Base-by-base conservation (phyloP, 2,329 filamentous ascomycete species). In the Ascochyta koolunga region DNA sequence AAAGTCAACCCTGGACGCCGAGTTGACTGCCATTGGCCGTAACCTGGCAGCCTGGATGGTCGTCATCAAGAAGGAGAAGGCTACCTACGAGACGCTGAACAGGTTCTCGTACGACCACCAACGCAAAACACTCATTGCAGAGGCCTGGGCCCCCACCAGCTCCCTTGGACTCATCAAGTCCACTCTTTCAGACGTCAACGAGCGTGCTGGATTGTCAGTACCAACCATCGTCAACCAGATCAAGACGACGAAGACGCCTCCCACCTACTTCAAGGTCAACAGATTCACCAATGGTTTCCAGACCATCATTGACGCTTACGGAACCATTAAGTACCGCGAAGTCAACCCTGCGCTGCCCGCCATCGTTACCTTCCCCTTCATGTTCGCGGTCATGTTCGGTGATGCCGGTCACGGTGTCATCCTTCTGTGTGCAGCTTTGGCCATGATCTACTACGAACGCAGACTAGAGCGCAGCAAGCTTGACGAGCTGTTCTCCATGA, bases 381-480 rank as follows among this genome's bases (percentile, higher is more conserved):
- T 99, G 59, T 99, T 99, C 73, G 95, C 95, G 43, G 95, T 99
- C 85, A 99, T 99, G 95, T 99, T 99, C 73, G 96, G 95, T 81
- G 95, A 99, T 77, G 88, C 96, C 54, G 96, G 95, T 45, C 95
- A 99, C 71, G 95, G 93, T 62, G 76, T 88, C 62, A 89, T 99
- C 75, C 96, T 99, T 89, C 83, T 93, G 37, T 73, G 86, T 50
- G 90, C 91, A 52, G 90, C 95, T 13, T 70, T 87, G 50, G 91
- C 92, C 52, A 96, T 99, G 92, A 98, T 99, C 66, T 91, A 96
- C 79, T 98, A 88, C 83, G 95, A 99, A 78, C 93, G 91, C 79
- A 87, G 89, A 55, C 81, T 99, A 31, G 73, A 77, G 39, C 83
- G 84, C 56, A 92, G 93, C 76, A 99, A 99, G 81, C 88, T 97